Evolutionary conservation across 345 rosid species (phyloP).

Genomic region (Draba incana): DNA sequence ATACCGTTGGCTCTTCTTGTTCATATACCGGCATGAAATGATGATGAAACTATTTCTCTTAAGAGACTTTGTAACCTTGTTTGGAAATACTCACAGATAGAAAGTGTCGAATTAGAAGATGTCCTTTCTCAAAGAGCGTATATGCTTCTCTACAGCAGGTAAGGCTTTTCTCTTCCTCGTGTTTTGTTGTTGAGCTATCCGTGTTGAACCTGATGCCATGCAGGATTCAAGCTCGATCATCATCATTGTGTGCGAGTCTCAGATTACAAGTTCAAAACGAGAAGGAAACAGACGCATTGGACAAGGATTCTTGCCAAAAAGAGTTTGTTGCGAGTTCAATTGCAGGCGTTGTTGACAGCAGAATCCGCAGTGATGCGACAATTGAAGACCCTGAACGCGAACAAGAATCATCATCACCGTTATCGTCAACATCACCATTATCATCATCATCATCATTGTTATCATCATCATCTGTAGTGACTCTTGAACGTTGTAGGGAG

Average conservation of each 20-base stretch:
- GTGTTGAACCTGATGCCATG: background rate
- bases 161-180: background rate
- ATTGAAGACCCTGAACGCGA: slow-evolving; percentile 39
- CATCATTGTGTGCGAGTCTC: slow-evolving; percentile 43
- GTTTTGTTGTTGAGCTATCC: background rate
- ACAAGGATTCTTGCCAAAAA: slow-evolving; percentile 36
- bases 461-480: slow-evolving; percentile 18
- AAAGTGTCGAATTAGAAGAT: slow-evolving; percentile 70
- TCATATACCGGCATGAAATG: background rate
- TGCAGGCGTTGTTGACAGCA: slow-evolving; percentile 7
- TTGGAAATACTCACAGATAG: slow-evolving; percentile 55
- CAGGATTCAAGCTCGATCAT: slow-evolving; percentile 65
- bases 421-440: background rate
- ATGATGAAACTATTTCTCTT: background rate
- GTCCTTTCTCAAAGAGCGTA: slow-evolving; percentile 95
- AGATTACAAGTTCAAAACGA: slow-evolving; percentile 47
- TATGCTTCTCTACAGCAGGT: slow-evolving; percentile 98
- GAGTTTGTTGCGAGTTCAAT: slow-evolving; percentile 38
- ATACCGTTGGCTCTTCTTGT: slow-evolving; percentile 21
- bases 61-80: slow-evolving; percentile 21
- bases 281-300: slow-evolving; percentile 37
- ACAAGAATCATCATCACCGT: slow-evolving; percentile 16
- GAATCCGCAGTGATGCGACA: slow-evolving; percentile 10
- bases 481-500: slow-evolving; percentile 22
- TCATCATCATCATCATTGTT: slow-evolving; percentile 6